Evolutionary conservation across 2,329 filamentous ascomycete genomes (phyloP).

Genomic region (Simplicillium aogashimaense): DNA sequence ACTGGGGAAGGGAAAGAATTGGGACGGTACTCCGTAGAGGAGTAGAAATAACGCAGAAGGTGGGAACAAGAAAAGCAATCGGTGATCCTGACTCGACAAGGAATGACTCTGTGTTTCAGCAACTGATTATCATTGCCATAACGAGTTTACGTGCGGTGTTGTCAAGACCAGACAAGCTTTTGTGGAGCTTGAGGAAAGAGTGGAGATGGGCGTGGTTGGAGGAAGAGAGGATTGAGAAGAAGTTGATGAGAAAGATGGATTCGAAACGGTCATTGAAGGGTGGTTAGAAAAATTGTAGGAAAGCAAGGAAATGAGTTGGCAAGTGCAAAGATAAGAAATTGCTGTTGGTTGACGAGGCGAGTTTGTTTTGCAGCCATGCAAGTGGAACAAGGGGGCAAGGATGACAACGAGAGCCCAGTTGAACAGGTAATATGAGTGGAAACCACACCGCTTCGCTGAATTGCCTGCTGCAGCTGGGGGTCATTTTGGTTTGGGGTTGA

Average conservation of each 20-base stretch:
- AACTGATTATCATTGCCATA: conserved; percentile 18
- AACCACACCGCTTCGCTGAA: no score
- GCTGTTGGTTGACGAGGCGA: no score
- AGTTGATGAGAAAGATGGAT: neutral
- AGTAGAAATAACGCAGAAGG: conserved; percentile 1
- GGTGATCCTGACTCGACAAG: conserved; percentile 5
- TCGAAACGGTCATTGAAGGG: neutral
- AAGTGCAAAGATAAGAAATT: no score
- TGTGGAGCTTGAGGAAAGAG: neutral
- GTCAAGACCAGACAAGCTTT: conserved; percentile 29
- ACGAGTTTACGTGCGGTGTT: conserved; percentile 15
- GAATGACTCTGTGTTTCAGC: conserved; percentile 22
- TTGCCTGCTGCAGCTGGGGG: no score
- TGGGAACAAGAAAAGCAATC: neutral
- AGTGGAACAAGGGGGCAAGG: no score
- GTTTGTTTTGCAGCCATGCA: no score
- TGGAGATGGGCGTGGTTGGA: conserved; percentile 1
- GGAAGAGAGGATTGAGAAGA: neutral
- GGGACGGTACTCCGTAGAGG: neutral
- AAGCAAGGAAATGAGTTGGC: no score
- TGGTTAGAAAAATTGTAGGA: no score
- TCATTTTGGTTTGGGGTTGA: no score
- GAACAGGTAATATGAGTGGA: no score
- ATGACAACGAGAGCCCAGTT: no score
- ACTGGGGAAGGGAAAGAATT: no score